Evolutionary conservation across 202 grass and related monocot genomes (phyloP).

Genomic region (Panicum virgatum): DNA sequence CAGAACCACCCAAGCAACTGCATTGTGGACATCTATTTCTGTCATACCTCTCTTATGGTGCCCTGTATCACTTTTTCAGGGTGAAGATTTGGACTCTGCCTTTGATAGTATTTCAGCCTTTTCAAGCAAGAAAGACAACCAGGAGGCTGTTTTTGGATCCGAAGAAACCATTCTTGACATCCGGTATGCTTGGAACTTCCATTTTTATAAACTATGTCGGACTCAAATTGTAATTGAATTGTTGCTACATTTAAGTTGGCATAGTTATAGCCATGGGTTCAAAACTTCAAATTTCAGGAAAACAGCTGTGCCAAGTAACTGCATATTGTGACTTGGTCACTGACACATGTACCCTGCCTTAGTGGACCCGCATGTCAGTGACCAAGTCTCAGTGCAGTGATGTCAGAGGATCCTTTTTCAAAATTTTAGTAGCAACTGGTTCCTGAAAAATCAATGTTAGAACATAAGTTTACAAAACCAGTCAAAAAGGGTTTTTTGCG

Average conservation of each 20-base stretch:
- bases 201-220: conserved; percentile 7
- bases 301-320: no score
- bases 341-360: no score
- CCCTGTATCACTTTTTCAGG: conserved; percentile 46
- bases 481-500: not conserved
- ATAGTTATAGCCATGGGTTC: not conserved
- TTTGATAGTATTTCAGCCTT: conserved; percentile 99
- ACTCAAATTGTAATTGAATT: conserved; percentile 3
- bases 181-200: conserved; percentile 52
- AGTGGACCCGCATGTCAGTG: no score
- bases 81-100: conserved; percentile 94
- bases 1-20: not conserved
- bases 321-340: no score
- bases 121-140: conserved; percentile 84
- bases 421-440: not conserved
- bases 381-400: no score
- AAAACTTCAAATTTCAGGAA: no score
- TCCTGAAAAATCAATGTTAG: no score
- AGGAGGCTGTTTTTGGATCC: conserved; percentile 85
- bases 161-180: conserved; percentile 95
- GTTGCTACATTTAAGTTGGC: not conserved
- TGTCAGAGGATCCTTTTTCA: not conserved
- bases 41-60: not conserved
- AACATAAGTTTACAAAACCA: not conserved
- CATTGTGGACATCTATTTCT: not conserved